These are phyloP conservation scores for Chytriomyces sp. DNA, from an alignment of 192 early-diverging fungal species.

Conservation along the genomic window DNA sequence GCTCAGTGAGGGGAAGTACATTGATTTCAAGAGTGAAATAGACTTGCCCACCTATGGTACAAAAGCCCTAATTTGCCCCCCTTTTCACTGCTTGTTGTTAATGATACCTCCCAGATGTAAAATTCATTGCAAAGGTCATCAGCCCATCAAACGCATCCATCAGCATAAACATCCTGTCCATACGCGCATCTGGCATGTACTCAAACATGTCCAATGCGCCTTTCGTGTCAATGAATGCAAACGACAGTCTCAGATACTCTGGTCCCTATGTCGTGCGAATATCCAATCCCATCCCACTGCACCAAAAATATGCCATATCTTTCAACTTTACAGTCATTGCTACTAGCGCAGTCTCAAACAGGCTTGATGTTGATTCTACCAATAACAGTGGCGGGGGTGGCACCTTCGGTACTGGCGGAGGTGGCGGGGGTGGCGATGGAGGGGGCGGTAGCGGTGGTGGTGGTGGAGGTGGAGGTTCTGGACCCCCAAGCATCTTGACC, in stretches of 20 bases:
- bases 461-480: background rate
- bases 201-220: background rate
- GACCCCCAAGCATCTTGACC: background rate
- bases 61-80: too few relatives aligned
- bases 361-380: background rate
- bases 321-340: conserved; percentile 8
- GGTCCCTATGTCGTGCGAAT: conserved; percentile 22
- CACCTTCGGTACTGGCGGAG: background rate
- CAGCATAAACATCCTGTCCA: conserved; percentile 3
- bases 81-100: background rate
- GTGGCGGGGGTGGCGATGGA: background rate
- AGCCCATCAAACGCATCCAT: background rate
- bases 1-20: background rate
- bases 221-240: conserved; percentile 2
- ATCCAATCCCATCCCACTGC: background rate
- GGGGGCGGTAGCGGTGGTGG: background rate
- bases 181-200: background rate
- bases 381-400: background rate
- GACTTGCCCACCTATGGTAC: background rate
- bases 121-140: background rate
- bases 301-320: conserved; percentile 1
- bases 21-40: background rate
- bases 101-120: background rate
- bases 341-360: background rate
- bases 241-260: conserved; percentile 16